Base-by-base conservation (phyloP, 345 rosid species). In the Fremontodendron californicum region DNA sequence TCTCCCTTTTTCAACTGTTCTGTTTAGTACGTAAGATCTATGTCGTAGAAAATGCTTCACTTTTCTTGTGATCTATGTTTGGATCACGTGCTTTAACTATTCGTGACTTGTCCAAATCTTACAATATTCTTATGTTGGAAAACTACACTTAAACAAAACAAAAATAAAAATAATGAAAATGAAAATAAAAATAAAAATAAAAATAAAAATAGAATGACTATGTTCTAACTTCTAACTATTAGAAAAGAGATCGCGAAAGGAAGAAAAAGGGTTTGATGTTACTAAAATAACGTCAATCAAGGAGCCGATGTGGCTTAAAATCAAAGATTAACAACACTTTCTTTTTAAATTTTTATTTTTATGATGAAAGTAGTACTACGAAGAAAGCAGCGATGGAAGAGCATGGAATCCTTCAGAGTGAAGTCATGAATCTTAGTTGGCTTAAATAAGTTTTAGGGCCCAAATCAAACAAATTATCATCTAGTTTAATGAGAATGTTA, bases 251-350 rank as follows among this genome's bases (percentile, higher is more conserved):
- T 1, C 1, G 35, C 2, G 35, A 9, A 43, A 43, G 15, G 15
- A 10, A 43, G 48, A 10, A 43, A 66, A 55, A 43, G n/a, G 23
- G 16, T 16, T 21, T 65, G 78, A 78, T 55, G 49, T 60, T 2
- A 12, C 52, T 46, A 65, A 78, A 73, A 37, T 69, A 64, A 37
- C 83, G 78, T 39, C 75, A 81, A 84, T 77, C 77, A 81, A 73
- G 82, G 81, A 52, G 64, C 71, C 65, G 42, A 21, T 61, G 23
- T 3, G 29, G 43, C 23, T 29, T 49, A 7, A 66, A 21, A n/a
- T n/a, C 15, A 12, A 42, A 40, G 19, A 2, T 7, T 23, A 1
- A 39, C 27, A 40, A 11, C 71, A 23, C 10, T 66, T 21, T n/a
- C n/a, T n/a, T n/a, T n/a, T n/a, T n/a, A n/a, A n/a, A n/a, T n/a